A percentile compares a stretch with the other conserved stretches of the same genome.
Evolutionary conservation across 2,329 filamentous ascomycete genomes (phyloP).

Genomic region (Fusarium piperis): DNA sequence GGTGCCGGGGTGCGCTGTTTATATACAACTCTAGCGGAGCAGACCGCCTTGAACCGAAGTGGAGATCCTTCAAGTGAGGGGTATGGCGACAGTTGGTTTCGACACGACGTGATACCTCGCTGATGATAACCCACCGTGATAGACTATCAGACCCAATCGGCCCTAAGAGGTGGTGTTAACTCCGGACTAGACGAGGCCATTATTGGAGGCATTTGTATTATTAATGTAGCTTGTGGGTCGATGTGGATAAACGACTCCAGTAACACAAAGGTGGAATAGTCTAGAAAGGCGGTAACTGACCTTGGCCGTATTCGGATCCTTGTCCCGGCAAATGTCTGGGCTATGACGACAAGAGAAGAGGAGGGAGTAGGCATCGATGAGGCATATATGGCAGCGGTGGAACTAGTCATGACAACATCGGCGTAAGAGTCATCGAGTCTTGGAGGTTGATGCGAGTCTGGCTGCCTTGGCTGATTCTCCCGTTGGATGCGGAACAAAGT

Average conservation of each 20-base stretch:
- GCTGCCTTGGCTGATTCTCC: neutral
- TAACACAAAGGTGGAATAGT: neutral
- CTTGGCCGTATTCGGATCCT: neutral
- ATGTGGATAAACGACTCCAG: neutral
- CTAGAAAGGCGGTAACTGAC: neutral
- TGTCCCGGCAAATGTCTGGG: neutral
- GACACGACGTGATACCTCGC: neutral
- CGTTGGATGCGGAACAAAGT: neutral
- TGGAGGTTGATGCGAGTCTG: neutral
- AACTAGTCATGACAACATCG: neutral
- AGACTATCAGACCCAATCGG: neutral
- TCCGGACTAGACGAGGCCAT: neutral
- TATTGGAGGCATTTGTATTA: neutral
- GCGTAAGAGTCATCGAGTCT: neutral
- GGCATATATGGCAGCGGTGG: neutral
- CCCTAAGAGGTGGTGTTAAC: neutral
- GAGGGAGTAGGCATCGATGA: neutral
- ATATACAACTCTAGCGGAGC: neutral
- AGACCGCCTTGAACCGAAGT: neutral
- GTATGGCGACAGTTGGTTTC: neutral
- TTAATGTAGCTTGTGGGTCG: neutral
- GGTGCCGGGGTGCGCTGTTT: neutral
- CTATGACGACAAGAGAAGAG: neutral
- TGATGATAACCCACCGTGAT: neutral
- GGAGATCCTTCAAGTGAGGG: neutral